phyloP scores from a whole-genome alignment of 371 early-diverging fungal genomes.

The Rhizopus arrhizus region DNA sequence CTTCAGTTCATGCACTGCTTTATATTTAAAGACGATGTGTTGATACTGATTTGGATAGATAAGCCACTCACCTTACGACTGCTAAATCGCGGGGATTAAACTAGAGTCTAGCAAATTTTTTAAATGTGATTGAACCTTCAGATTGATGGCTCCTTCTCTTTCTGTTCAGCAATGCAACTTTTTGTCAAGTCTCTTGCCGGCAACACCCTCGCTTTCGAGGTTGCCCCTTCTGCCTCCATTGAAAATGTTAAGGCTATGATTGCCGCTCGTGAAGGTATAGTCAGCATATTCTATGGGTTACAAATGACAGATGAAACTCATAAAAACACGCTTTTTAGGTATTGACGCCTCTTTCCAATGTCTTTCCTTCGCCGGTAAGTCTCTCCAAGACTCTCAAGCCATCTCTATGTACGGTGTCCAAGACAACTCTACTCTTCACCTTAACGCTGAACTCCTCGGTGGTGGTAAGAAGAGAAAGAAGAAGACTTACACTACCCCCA shows the following conservation, averaged over 20 bases:
- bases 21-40: no score
- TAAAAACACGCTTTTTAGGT: conserved; percentile 40
- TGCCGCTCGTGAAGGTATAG: conserved; percentile 85
- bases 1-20: no score
- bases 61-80: conserved; percentile 23
- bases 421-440: conserved; percentile 90
- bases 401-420: conserved; percentile 83
- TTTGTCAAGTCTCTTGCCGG: conserved; percentile 89
- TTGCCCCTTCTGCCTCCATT: conserved; percentile 75
- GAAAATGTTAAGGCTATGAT: conserved; percentile 87
- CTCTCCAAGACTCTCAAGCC: conserved; percentile 82
- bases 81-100: background rate
- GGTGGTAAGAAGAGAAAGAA: conserved; percentile 99
- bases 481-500: conserved; percentile 99
- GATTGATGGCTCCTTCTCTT: conserved; percentile 26
- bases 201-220: conserved; percentile 88
- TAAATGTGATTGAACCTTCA: background rate
- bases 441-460: conserved; percentile 75
- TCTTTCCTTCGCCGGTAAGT: conserved; percentile 93
- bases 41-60: background rate
- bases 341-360: conserved; percentile 94
- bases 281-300: background rate
- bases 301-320: background rate
- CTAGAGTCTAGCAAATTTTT: conserved; percentile 8
- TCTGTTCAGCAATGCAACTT: conserved; percentile 70